phyloP scores from a whole-genome alignment of 768 basidiomycete genomes.

The Podaxis pistillaris region DNA sequence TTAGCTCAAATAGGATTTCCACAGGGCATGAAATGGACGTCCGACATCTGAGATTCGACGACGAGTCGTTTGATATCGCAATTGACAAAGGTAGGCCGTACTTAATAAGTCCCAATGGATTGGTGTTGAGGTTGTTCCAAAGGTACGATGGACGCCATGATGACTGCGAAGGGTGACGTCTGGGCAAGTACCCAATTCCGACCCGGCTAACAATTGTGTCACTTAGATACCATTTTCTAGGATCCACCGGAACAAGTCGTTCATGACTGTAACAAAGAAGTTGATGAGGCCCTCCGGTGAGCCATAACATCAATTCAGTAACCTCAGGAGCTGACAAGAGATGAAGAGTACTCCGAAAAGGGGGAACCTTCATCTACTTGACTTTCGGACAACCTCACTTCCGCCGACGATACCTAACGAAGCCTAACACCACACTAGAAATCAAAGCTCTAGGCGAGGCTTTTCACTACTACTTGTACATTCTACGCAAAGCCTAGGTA shows the following conservation, averaged over 20 bases:
- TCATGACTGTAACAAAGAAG: constrained; percentile 70
- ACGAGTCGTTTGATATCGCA: constrained; percentile 68
- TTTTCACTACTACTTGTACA: constrained; percentile 84
- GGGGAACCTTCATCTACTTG: constrained; percentile 70
- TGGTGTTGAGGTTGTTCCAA: background rate
- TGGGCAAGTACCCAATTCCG: constrained; percentile 48
- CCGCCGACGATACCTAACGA: constrained; percentile 62
- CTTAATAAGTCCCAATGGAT: background rate
- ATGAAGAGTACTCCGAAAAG: constrained; percentile 58
- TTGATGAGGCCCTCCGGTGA: constrained; percentile 73
- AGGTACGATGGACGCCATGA: constrained; percentile 89
- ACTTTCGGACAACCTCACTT: constrained; percentile 93
- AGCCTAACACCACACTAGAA: constrained; percentile 57
- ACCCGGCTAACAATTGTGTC: background rate
- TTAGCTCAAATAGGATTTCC: background rate
- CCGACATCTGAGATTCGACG: constrained; percentile 59
- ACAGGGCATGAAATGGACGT: constrained; percentile 87
- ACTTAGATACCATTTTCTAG: constrained; percentile 31
- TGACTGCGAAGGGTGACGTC: constrained; percentile 78
- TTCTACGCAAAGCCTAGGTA: constrained; percentile 42
- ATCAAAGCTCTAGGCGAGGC: constrained; percentile 72
- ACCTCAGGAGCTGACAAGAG: background rate
- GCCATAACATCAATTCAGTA: constrained; percentile 8
- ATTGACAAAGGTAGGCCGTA: constrained; percentile 70
- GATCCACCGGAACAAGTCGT: constrained; percentile 73